Evolutionary conservation across 805 yeast genomes (phyloP), one percentile per base, ranked within the genome.

Genomic region (Maudiozyma turicensis): DNA sequence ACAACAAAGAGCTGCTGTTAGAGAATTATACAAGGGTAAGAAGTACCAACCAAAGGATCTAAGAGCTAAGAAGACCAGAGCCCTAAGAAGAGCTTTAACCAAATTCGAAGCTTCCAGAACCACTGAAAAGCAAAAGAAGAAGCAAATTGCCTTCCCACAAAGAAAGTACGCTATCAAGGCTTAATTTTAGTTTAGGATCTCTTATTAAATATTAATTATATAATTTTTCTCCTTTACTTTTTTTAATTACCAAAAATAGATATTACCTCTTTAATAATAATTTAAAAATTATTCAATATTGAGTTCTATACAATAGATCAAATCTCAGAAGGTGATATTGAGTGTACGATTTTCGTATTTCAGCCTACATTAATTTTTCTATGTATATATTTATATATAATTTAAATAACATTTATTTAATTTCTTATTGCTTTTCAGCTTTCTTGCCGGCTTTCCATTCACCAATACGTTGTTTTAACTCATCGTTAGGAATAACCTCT

Each of bases 41-140:
- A 90, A 89, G 80, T 86, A 82, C 85, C 80, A 82, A 75, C 99
- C 99, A 81, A 90, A 91, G 81, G 97, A 91, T 75, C 83, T 93
- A 78, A 93, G 98, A 81, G 96, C 89, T 67, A 93, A 93, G 93
- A 87, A 93, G 86, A 93, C 99, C 77, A 91, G 99, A 85, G 98
- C 99, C 76, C 78, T 93, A 77, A 91, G 99, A 86, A 86, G 99
- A 83, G 82, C 84, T 72, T 82, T 93, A 72, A 82, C 97, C 75
- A 79, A 85, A 71, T 74, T 75, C 76, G 96, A 93, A 80, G 84
- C 87, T 72, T 70, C 80, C 67, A 76, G 76, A 72, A 74, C 77
- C 73, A 93, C 99, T 70, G 84, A 76, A 66, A 89, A 86, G 82
- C 89, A 90, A 72, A 81, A 80, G 77, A 93, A 95, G 91, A 83